phyloP scores from a whole-genome alignment of 352 stramenopile species.

The Phytophthora hybrid region DNA sequence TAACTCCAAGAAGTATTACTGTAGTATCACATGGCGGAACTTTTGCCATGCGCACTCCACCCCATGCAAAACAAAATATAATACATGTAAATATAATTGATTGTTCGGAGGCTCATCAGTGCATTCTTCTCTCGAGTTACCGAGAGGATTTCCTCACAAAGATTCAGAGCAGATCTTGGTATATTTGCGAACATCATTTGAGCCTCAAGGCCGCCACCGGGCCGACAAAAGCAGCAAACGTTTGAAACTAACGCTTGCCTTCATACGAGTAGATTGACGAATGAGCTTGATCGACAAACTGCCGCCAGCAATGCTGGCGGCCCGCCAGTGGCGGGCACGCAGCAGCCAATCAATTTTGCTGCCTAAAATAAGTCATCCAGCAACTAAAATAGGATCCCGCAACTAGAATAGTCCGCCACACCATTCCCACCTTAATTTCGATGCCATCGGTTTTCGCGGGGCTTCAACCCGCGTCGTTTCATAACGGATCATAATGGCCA shows the following conservation, averaged over 20 bases:
- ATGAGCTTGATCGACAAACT: constrained; percentile 5
- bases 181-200: constrained; percentile 80
- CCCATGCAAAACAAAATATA: no score
- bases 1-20: no score
- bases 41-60: no score
- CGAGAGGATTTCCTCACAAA: constrained; percentile 82
- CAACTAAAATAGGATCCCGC: neutral
- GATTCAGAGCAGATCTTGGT: constrained; percentile 90
- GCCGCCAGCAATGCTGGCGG: neutral
- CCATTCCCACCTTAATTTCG: neutral
- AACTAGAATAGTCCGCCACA: constrained; percentile 7
- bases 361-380: constrained; percentile 9
- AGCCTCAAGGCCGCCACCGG: constrained; percentile 18
- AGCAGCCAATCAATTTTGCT: constrained; percentile 34
- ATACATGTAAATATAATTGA: neutral
- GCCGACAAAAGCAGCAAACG: constrained; percentile 1
- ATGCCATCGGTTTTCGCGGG: neutral
- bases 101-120: constrained; percentile 65
- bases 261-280: constrained; percentile 18
- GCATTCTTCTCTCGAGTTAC: constrained; percentile 80
- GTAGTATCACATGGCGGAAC: no score
- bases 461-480: constrained; percentile 27
- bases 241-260: neutral
- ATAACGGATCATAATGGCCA: constrained; percentile 19
- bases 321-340: no score